These are phyloP conservation scores for Carnegiea gigantea DNA, from an alignment of 179 eudicot genomes.

Conservation along the genomic window DNA sequence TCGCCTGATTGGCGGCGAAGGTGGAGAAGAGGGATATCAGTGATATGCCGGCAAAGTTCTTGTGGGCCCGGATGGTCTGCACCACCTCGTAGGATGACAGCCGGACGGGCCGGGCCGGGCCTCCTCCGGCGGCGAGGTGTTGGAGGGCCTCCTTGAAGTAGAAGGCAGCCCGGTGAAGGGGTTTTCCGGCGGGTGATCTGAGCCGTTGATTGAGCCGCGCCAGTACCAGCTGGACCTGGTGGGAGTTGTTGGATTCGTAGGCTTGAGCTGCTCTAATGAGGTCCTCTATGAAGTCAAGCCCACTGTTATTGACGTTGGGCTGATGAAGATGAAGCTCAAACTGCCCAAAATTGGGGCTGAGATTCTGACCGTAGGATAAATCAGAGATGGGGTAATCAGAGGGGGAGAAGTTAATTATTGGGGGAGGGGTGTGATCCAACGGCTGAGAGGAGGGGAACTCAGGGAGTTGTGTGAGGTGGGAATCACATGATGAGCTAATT, in stretches of 20 bases:
- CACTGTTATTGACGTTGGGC: conserved; percentile 20
- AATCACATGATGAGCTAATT: conserved; percentile 18
- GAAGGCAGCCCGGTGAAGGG: conserved; percentile 77
- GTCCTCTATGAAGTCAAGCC: conserved; percentile 69
- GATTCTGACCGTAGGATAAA: conserved; percentile 28
- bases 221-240: conserved; percentile 59
- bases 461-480: conserved; percentile 33
- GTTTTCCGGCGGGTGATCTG: conserved; percentile 58
- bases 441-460: conserved; percentile 44
- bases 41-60: conserved; percentile 63
- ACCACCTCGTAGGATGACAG: conserved; percentile 57
- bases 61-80: conserved; percentile 69
- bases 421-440: conserved; percentile 32
- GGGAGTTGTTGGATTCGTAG: conserved; percentile 65
- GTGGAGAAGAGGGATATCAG: conserved; percentile 79
- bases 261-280: conserved; percentile 66
- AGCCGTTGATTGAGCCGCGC: conserved; percentile 79
- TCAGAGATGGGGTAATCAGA: conserved; percentile 30
- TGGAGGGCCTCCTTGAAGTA: conserved; percentile 90
- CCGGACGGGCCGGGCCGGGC: conserved; percentile 27
- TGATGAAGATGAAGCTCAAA: conserved; percentile 22
- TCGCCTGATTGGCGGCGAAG: conserved; percentile 83
- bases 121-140: conserved; percentile 26
- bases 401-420: not conserved
- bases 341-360: conserved; percentile 33